phyloP scores from a whole-genome alignment of 2,329 filamentous ascomycete genomes.

The Taxawa tesnikishii region DNA sequence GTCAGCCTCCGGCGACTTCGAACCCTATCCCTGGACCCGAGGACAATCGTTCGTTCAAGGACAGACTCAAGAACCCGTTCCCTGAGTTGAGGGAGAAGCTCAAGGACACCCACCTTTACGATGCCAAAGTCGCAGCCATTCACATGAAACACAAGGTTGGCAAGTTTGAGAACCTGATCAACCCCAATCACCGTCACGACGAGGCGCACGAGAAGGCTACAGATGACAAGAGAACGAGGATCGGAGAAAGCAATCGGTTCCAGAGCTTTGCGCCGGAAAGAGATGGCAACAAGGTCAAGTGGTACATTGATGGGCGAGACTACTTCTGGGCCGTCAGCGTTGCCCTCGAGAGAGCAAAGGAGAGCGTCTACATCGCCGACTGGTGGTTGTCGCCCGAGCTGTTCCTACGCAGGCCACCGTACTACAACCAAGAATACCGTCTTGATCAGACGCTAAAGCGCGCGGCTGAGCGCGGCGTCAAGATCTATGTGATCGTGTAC shows the following conservation, averaged over 20 bases:
- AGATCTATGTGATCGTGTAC: conserved; percentile 89
- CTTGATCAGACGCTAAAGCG: conserved; percentile 80
- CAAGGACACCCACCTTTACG: conserved; percentile 33
- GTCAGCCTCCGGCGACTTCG: not conserved
- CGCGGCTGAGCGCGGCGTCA: conserved; percentile 80
- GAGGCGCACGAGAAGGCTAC: conserved; percentile 80
- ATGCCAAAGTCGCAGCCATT: conserved; percentile 39
- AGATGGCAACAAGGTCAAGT: conserved; percentile 79
- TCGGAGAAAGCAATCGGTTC: conserved; percentile 68
- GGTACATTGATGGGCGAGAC: conserved; percentile 92
- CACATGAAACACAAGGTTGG: conserved; percentile 52
- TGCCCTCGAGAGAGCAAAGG: conserved; percentile 78
- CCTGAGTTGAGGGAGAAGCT: conserved; percentile 28
- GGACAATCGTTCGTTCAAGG: conserved; percentile 1
- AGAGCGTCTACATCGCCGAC: conserved; percentile 90
- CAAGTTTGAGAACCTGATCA: conserved; percentile 59
- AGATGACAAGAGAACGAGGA: conserved; percentile 64
- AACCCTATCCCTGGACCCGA: conserved; percentile 1
- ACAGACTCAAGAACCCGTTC: conserved; percentile 13
- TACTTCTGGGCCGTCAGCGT: conserved; percentile 90
- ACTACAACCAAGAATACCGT: conserved; percentile 71
- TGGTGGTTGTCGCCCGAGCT: conserved; percentile 94
- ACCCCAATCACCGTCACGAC: conserved; percentile 82
- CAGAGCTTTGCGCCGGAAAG: conserved; percentile 82
- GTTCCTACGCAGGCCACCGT: conserved; percentile 74